Base-by-base conservation (phyloP, 306 rosid species). In the Elaeagnus macrophylla region DNA sequence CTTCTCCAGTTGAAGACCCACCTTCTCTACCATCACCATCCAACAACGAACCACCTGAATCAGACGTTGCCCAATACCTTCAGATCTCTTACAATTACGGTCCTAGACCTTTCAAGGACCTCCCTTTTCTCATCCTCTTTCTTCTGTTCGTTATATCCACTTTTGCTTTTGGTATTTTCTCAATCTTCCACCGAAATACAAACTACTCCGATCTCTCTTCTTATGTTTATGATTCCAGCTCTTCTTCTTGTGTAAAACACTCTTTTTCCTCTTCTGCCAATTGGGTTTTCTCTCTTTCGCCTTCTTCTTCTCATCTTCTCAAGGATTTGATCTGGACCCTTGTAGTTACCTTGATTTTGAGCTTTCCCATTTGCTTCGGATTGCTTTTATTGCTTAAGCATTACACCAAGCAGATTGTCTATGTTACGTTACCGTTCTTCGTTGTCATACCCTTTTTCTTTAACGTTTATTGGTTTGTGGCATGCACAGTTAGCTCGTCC, bases 391-490 rank as follows among this genome's bases (percentile, higher is more conserved):
- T 54, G 19, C 93, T 91, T 60, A 91, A 86, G 71, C 82, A 54
- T 66, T 91, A 86, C 43, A 75, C 97, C 55, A 86, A 84, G 62
- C 95, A 86, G 43, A 57, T 91, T 37, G 94, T 91, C 61, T 91
- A 91, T 64, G 81, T 57, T 2, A 54, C 78, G 0, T 68, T 91
- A 12, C 97, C 97, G 0, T 80, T 91, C 67, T 84, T 91, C 39
- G 49, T 91, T 6, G 6, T 67, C 6, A 47, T 86, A 41, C 97
- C 97, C 2, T 65, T 91, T 37, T 86, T 91, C 57, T 65, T 86
- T 53, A 70, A 91, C 56, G 89, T 86, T 3, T 91, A 84, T 19
- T 91, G 96, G 97, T 91, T 91, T 57, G 95, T 91, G 7, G 95
- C 84, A 17, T 91, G 97, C 67, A 75, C 93, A 1, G 7, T 91